Evolutionary conservation across 805 yeast species (phyloP).

Genomic region (Teunomyces cretensis): DNA sequence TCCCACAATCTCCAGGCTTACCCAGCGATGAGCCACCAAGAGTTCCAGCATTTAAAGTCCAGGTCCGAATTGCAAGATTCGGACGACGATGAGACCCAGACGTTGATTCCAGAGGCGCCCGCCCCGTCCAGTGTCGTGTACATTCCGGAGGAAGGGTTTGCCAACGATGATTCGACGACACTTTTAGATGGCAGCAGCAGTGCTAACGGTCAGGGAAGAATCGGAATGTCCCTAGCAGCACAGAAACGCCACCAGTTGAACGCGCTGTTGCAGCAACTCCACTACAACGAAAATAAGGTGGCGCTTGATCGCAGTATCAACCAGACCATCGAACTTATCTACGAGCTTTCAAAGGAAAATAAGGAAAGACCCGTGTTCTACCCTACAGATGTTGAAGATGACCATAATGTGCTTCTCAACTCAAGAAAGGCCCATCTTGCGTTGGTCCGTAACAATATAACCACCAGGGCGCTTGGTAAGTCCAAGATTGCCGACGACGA

Average conservation of each 20-base stretch:
- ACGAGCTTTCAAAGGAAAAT: slow-evolving; percentile 57
- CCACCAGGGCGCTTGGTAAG: slow-evolving; percentile 16
- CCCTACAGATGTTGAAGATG: slow-evolving; percentile 46
- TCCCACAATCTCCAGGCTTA: background rate
- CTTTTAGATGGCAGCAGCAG: slow-evolving; percentile 25
- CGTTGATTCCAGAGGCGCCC: slow-evolving; percentile 8
- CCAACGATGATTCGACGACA: slow-evolving; percentile 30
- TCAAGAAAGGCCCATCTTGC: slow-evolving; percentile 55
- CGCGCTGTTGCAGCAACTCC: slow-evolving; percentile 68
- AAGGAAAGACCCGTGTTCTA: slow-evolving; percentile 59
- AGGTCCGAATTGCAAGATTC: background rate
- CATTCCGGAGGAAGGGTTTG: slow-evolving; percentile 32
- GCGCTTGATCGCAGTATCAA: slow-evolving; percentile 62
- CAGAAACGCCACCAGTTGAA: slow-evolving; percentile 20
- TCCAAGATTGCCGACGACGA: slow-evolving; percentile 14
- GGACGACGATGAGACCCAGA: slow-evolving; percentile 12
- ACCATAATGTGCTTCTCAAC: slow-evolving; percentile 39
- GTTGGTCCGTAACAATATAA: slow-evolving; percentile 40
- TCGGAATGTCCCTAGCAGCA: background rate
- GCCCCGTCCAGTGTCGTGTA: slow-evolving; percentile 25
- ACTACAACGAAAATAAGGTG: slow-evolving; percentile 70
- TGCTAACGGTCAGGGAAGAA: background rate
- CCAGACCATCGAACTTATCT: slow-evolving; percentile 50
- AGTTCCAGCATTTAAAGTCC: slow-evolving; percentile 4
- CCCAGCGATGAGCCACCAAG: slow-evolving; percentile 2